Evolutionary conservation across 768 basidiomycete species (phyloP).

Genomic region (Phylloporus rhodoxanthus): DNA sequence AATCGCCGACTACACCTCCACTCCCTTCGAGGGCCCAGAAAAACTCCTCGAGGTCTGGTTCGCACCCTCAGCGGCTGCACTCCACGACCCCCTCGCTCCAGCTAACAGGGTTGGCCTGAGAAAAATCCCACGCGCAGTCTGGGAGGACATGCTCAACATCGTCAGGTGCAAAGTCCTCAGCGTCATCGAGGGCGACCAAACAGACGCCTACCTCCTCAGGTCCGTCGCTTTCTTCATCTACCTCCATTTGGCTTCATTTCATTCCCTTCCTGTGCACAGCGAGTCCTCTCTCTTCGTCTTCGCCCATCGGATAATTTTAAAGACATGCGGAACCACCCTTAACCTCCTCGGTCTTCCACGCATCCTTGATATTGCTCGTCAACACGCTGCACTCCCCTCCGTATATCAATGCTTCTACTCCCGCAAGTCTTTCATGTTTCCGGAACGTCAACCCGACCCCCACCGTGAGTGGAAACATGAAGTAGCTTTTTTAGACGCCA

Average conservation of each 20-base stretch:
- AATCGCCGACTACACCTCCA: conserved; percentile 27
- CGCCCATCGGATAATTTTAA: conserved; percentile 92
- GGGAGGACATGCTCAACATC: conserved; percentile 97
- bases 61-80: conserved; percentile 62
- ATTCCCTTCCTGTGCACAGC: conserved; percentile 39
- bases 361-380: conserved; percentile 87
- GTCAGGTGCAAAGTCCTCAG: conserved; percentile 96
- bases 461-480: conserved; percentile 93
- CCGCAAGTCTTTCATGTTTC: conserved; percentile 98
- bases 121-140: conserved; percentile 63
- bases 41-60: conserved; percentile 98
- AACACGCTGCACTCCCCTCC: conserved; percentile 55
- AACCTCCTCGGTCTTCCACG: conserved; percentile 93
- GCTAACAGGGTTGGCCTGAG: conserved; percentile 63
- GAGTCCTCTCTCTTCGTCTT: conserved; percentile 97
- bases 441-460: conserved; percentile 88
- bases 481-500: conserved; percentile 83
- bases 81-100: conserved; percentile 41
- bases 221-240: conserved; percentile 34
- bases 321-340: conserved; percentile 98
- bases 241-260: conserved; percentile 3
- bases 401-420: conserved; percentile 97
- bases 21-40: conserved; percentile 89
- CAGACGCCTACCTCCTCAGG: conserved; percentile 96
- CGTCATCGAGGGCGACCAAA: conserved; percentile 79